Conservation (phyloP, 805 yeast genomes). For the Metschnikowia koreensis region DNA sequence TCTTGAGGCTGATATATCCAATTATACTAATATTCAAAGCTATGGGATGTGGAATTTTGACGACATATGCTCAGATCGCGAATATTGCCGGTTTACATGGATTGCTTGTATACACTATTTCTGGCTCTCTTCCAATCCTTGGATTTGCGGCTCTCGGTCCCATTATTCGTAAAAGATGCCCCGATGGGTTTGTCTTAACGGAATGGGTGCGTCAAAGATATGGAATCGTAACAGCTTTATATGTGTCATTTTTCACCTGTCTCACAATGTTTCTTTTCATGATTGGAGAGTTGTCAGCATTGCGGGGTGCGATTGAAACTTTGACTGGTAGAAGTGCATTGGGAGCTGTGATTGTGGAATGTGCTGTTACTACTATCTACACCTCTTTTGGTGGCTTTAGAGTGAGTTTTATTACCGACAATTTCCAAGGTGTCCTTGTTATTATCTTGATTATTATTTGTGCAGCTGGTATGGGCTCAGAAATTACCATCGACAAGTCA, state of each 20-base stretch:
- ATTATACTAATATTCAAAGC: slow-evolving; percentile 41
- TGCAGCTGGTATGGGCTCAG: slow-evolving; percentile 73
- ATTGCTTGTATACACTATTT: slow-evolving; percentile 70
- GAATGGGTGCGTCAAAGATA: slow-evolving; percentile 91
- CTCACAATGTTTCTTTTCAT: slow-evolving; percentile 81
- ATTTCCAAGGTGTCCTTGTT: slow-evolving; percentile 77
- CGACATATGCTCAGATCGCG: slow-evolving; percentile 85
- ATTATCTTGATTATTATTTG: slow-evolving; percentile 65
- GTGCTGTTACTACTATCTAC: slow-evolving; percentile 82
- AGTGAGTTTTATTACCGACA: slow-evolving; percentile 84
- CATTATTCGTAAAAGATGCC: slow-evolving; percentile 69
- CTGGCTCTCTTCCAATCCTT: slow-evolving; percentile 82
- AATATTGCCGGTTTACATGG: slow-evolving; percentile 87
- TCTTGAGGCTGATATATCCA: not conserved
- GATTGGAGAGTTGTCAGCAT: slow-evolving; percentile 83
- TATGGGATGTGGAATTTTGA: slow-evolving; percentile 84
- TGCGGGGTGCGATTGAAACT: slow-evolving; percentile 71
- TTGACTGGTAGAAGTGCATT: slow-evolving; percentile 77
- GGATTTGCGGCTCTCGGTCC: slow-evolving; percentile 86
- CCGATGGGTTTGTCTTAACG: slow-evolving; percentile 86
- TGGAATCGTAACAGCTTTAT: slow-evolving; percentile 70
- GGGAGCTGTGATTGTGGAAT: slow-evolving; percentile 80
- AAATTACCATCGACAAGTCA: slow-evolving; percentile 64
- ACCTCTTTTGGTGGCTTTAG: slow-evolving; percentile 88
- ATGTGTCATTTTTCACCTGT: slow-evolving; percentile 77